Conservation (phyloP, 352 stramenopile genomes). For the Phytophthora agathidicida region DNA sequence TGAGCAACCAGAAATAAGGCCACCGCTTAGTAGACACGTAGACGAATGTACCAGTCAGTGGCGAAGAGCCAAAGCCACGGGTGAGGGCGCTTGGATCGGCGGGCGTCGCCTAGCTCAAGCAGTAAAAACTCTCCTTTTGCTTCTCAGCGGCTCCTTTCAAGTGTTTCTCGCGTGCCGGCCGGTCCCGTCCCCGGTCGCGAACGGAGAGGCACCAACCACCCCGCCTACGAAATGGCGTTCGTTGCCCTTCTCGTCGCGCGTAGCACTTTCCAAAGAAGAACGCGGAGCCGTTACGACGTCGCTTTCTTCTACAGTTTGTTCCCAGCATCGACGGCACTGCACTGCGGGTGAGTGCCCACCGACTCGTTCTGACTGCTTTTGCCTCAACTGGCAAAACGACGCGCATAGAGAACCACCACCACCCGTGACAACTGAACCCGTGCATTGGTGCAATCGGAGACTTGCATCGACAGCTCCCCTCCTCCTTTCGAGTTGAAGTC, state of each 20-base stretch:
- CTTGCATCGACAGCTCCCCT: background rate
- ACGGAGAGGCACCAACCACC: background rate
- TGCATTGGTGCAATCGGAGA: background rate
- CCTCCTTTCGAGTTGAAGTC: constrained; percentile 28
- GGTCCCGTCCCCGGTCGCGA: background rate
- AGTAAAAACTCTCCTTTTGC: constrained; percentile 19
- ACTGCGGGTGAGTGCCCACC: constrained; percentile 7
- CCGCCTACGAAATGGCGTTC: constrained; percentile 23
- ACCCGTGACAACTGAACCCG: too few species aligned
- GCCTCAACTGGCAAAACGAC: constrained; percentile 32
- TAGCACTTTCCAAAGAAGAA: constrained; percentile 27
- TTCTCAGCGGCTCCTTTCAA: constrained; percentile 34
- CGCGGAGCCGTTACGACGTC: constrained; percentile 34
- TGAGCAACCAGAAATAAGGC: constrained; percentile 17
- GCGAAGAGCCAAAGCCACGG: constrained; percentile 29
- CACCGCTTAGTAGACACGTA: background rate
- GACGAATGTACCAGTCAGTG: constrained; percentile 32
- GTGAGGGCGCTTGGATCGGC: constrained; percentile 12
- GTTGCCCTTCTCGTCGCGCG: constrained; percentile 12
- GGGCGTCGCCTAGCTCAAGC: too few species aligned
- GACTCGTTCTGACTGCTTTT: constrained; percentile 30
- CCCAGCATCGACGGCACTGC: background rate
- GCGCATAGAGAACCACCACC: constrained; percentile 7
- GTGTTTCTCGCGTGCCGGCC: constrained; percentile 14
- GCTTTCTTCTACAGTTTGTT: constrained; percentile 40